phyloP scores from a whole-genome alignment of 2,329 filamentous ascomycete genomes.

The Teratosphaeria gauchensis region DNA sequence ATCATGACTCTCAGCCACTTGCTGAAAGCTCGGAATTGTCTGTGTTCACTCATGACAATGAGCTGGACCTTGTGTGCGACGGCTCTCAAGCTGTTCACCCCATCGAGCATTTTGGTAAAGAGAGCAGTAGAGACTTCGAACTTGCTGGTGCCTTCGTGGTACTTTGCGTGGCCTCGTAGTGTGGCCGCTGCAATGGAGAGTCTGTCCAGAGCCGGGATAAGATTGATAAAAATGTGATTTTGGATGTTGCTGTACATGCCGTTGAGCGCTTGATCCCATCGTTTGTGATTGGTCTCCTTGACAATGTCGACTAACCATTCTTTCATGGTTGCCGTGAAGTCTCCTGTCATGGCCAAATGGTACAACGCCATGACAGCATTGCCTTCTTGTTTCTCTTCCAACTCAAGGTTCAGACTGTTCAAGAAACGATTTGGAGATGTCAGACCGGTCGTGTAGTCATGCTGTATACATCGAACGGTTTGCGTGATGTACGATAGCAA shows the following conservation, averaged over 20 bases:
- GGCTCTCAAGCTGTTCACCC: conserved; percentile 64
- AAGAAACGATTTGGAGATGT: conserved; percentile 49
- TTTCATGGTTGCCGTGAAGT: conserved; percentile 63
- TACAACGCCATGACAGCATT: conserved; percentile 67
- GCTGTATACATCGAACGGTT: conserved; percentile 65
- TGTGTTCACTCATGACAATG: conserved; percentile 64
- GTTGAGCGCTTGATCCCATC: conserved; percentile 84
- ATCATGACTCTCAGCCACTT: conserved; percentile 78
- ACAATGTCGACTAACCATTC: conserved; percentile 59
- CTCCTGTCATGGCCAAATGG: conserved; percentile 74
- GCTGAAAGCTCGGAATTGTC: conserved; percentile 69
- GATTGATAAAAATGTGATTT: conserved; percentile 72
- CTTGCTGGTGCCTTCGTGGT: conserved; percentile 56
- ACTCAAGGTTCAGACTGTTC: conserved; percentile 55
- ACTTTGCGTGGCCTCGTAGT: conserved; percentile 73
- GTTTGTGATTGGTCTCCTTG: conserved; percentile 51
- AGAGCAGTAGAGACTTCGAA: conserved; percentile 41
- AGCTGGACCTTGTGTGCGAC: conserved; percentile 64
- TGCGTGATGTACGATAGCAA: conserved; percentile 77
- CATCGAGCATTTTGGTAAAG: conserved; percentile 48
- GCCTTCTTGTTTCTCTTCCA: conserved; percentile 53
- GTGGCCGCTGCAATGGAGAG: conserved; percentile 72
- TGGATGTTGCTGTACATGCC: conserved; percentile 70
- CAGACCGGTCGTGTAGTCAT: conserved; percentile 77
- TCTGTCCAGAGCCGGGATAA: conserved; percentile 79